Evolutionary conservation across 345 rosid genomes (phyloP).

Genomic region (Brassica napus): Da-Ae NC_063448.1:24433001-24433500

Average conservation of each 20-base stretch:
- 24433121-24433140: background rate
- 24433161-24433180: background rate
- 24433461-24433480: background rate
- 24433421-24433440: background rate
- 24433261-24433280: background rate
- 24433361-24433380: background rate
- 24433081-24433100: background rate
- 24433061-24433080: background rate
- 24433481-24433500: constrained; percentile 15
- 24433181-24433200: background rate
- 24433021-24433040: background rate
- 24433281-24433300: background rate
- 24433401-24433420: background rate
- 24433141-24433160: background rate
- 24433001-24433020: background rate
- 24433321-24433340: background rate
- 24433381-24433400: background rate
- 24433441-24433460: background rate
- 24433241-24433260: background rate
- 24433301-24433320: background rate
- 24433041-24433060: background rate
- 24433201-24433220: background rate
- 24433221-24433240: background rate
- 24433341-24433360: too few relatives aligned
- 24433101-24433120: background rate